Evolutionary conservation across 495 filamentous ascomycete genomes (phyloP), one percentile per base, ranked within the genome.

Genomic region (Lepidopterella palustris): DNA sequence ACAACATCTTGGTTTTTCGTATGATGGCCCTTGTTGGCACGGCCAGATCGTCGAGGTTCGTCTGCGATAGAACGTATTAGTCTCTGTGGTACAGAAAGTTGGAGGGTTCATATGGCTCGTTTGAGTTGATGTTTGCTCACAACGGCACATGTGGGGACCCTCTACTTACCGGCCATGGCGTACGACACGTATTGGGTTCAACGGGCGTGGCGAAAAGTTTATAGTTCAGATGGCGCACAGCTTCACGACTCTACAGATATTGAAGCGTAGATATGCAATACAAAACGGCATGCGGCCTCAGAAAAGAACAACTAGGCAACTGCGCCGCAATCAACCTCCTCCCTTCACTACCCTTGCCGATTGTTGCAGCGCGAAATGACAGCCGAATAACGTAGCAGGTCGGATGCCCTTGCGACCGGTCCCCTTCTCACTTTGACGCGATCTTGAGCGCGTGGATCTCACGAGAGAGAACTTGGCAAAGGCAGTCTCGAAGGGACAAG

Each of bases 11-110:
- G 53, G 61, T 86, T 87, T 71, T 95, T 95, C 39, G 82, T 84
- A 75, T 98, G 91, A 65, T 95, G 90, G 68, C 93, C 93, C 70
- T 97, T 97, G 47, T 92, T 98, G 63, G 92, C 88, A 63, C 93
- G 87, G 51, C 91, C 91, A 15, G 93, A 97, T 69, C 95, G 87
- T 74, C 93, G 86, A 57, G 91, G 87, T 80, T 96, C 92, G 54
- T 89, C 87, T 87, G 76, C 35, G 55, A 48, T n/a, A 5, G 4
- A n/a, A 4, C 3, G 8, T 24, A 54, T 61, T 50, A 64, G 60
- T 54, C 50, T 58, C 50, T 45, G 28, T 25, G 35, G 24, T 35
- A 18, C 45, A 25, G 18, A 26, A 27, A 32, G 24, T 35, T 26
- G 35, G 42, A 28, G 15, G 9, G 26, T 32, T 29, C 13, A 45